Evolutionary conservation across 108 stramenopile genomes (phyloP).

Genomic region (Nitzschia putrida): DNA sequence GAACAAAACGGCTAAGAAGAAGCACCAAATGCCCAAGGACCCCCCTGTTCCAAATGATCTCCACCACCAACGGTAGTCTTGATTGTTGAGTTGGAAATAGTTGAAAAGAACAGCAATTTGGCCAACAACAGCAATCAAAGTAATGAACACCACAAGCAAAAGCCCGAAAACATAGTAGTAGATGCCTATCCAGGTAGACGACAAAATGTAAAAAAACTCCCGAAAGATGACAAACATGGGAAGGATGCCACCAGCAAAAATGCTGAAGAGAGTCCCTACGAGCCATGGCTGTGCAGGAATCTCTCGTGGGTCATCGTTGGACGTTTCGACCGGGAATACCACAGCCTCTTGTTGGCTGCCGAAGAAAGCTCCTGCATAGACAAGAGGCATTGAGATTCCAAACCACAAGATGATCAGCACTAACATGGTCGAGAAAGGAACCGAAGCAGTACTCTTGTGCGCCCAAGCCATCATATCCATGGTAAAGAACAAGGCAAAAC

Average conservation of each 20-base stretch:
- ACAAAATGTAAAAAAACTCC: conserved; percentile 98
- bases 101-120: conserved; percentile 96
- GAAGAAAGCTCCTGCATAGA: conserved; percentile 96
- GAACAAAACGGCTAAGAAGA: conserved; percentile 97
- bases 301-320: conserved; percentile 87
- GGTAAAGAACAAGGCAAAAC: conserved; percentile 83
- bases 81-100: conserved; percentile 98
- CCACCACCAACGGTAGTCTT: conserved; percentile 99
- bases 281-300: conserved; percentile 96
- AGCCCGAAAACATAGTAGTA: conserved; percentile 99
- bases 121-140: conserved; percentile 93
- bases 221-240: conserved; percentile 95
- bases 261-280: conserved; percentile 80
- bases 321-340: conserved; percentile 92
- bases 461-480: conserved; percentile 84
- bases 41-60: conserved; percentile 90
- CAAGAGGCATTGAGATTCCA: conserved; percentile 92
- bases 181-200: conserved; percentile 93
- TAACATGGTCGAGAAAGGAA: conserved; percentile 90
- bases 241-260: conserved; percentile 91
- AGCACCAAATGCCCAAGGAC: conserved; percentile 90
- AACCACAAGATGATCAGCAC: conserved; percentile 93
- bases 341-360: conserved; percentile 94
- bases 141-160: conserved; percentile 91
- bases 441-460: conserved; percentile 83